These are phyloP conservation scores for Wallemia hederae DNA, from an alignment of 1,284 basidiomycete species.

Conservation along the genomic window DNA sequence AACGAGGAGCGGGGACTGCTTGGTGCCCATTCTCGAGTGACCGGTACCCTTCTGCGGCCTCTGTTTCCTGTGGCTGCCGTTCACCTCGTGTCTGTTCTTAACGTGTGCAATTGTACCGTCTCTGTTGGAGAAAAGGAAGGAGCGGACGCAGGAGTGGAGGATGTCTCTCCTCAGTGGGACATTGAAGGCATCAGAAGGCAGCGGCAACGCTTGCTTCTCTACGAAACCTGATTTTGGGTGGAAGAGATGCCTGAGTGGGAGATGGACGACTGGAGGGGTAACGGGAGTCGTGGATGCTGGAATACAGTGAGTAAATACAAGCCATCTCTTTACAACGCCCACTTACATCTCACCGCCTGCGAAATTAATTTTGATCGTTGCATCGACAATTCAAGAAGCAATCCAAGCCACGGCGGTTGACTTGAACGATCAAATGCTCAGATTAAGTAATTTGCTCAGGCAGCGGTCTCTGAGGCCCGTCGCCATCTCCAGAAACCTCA, in stretches of 20 bases:
- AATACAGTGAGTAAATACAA: not conserved
- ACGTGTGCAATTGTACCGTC: constrained; percentile 17
- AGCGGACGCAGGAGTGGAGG: constrained; percentile 17
- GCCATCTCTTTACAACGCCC: not conserved
- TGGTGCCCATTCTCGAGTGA: constrained; percentile 16
- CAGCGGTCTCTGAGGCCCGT: not conserved
- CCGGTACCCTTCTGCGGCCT: constrained; percentile 20
- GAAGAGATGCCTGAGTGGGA: not conserved
- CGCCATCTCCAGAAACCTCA: not conserved
- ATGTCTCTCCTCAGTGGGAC: constrained; percentile 15
- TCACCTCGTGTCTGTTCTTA: constrained; percentile 17
- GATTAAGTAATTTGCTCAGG: not conserved
- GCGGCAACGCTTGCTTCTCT: constrained; percentile 12
- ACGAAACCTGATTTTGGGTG: constrained; percentile 1
- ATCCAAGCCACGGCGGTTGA: not conserved
- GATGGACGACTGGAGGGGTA: not conserved
- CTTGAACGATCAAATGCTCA: not conserved
- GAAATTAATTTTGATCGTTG: not conserved
- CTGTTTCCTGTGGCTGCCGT: constrained; percentile 16
- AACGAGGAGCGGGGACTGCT: constrained; percentile 15
- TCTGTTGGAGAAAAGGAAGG: constrained; percentile 18
- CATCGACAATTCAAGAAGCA: not conserved
- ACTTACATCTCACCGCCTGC: not conserved
- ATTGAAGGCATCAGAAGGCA: constrained; percentile 18
- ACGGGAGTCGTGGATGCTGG: not conserved